Base-by-base conservation (phyloP, 108 stramenopile species). In the Nannochloropsis gaditana region DNA sequence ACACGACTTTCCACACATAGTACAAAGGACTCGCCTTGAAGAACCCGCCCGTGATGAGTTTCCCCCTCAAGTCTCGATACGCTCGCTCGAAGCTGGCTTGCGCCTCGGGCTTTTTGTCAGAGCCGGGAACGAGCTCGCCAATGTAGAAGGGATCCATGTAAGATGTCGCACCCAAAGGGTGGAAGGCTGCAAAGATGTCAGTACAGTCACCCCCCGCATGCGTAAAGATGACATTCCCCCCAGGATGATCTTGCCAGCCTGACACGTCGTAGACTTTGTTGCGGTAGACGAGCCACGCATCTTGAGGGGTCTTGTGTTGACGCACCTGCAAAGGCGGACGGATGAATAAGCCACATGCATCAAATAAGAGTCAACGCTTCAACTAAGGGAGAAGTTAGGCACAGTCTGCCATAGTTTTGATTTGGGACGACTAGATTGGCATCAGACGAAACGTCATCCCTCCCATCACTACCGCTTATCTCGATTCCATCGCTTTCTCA, bases 131-230 rank as follows among this genome's bases (percentile, higher is more conserved):
- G 21, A 98, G 86, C 9, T 95, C 95, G 11, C 99, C 99, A 80
- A 97, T 97, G 92, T 93, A 92, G 86, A 96, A 97, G 50, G 93
- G 92, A 90, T 96, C 95, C 92, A 99, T 93, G 88, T 93, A 87
- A 83, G 91, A 90, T 82, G 93, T 93, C 15, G 96, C 95, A 45
- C 96, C 94, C 17, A 93, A 91, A 2, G 97, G 96, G 92, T 99
- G 99, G 89, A 99, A 99, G 45, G 96, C 97, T 42, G 96, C 96
- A 86, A 99, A 99, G 83, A 98, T 96, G 85, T 98, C 99, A 21
- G 99, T 98, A 93, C 95, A 96, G 90, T 99, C 99, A 82, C 96
- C 96, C 80, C 99, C 99, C 8, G 99, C 98, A 85, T 96, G 95
- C 44, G 97, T 97, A 93, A 97, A 98, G 87, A 99, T 97, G 41